Conservation (phyloP, 2,329 filamentous ascomycete species). For the Metarhizium album region DNA sequence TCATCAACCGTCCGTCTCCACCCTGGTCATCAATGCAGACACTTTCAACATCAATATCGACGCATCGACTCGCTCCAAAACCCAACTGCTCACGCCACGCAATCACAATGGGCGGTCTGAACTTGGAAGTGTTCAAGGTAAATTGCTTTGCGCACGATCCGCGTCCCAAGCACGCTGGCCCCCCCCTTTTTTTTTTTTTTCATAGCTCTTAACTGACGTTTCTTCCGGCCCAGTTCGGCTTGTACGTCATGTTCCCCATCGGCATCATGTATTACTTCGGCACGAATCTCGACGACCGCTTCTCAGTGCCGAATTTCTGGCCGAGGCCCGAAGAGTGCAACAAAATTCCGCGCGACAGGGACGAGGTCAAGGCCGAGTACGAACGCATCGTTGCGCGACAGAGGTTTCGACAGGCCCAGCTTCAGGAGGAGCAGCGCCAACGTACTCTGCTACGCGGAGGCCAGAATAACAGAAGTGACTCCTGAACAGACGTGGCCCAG, state of each 20-base stretch:
- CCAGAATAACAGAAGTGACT: slow-evolving; percentile 16
- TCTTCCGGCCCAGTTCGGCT: slow-evolving; percentile 65
- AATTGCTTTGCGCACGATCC: slow-evolving; percentile 4
- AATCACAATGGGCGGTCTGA: slow-evolving; percentile 63
- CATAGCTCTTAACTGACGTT: neutral
- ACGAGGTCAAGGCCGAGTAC: slow-evolving; percentile 77
- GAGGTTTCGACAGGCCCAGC: slow-evolving; percentile 62
- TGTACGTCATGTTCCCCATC: slow-evolving; percentile 98
- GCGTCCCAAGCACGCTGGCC: neutral
- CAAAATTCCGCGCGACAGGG: slow-evolving; percentile 62
- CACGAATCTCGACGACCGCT: slow-evolving; percentile 90
- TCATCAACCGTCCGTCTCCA: neutral
- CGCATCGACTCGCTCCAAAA: neutral
- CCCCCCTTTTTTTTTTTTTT: no score
- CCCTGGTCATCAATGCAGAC: neutral
- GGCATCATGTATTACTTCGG: slow-evolving; percentile 99
- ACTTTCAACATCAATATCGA: neutral
- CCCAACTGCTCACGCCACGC: neutral
- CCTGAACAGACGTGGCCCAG: neutral
- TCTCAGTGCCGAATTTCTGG: slow-evolving; percentile 88
- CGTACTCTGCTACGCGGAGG: slow-evolving; percentile 13
- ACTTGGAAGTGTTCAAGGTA: slow-evolving; percentile 94
- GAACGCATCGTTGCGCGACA: slow-evolving; percentile 53
- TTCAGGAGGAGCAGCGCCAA: slow-evolving; percentile 23
- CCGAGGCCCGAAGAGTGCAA: slow-evolving; percentile 70